These are phyloP conservation scores for Xylariaceae sp. DNA, from an alignment of 2,329 filamentous ascomycete species.

Conservation along the genomic window DNA sequence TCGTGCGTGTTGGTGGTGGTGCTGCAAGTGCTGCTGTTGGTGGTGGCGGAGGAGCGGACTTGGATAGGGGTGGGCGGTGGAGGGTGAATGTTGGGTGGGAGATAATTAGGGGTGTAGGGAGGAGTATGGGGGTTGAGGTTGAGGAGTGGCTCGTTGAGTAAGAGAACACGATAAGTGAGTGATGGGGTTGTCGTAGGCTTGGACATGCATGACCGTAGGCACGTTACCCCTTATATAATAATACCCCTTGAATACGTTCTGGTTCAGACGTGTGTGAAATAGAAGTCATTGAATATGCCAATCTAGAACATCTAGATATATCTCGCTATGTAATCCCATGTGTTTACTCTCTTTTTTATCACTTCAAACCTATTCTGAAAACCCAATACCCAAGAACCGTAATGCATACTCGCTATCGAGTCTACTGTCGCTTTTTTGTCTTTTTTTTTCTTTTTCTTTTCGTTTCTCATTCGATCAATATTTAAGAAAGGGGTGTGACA, in stretches of 20 bases:
- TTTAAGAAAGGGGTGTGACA: conserved; percentile 25
- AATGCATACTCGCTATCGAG: background rate
- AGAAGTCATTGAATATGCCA: background rate
- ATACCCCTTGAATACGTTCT: background rate
- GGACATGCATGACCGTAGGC: background rate
- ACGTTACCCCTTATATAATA: background rate
- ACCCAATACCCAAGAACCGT: background rate
- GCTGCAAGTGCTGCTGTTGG: conserved; percentile 65
- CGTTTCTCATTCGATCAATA: background rate
- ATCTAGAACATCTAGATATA: background rate
- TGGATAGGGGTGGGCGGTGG: conserved; percentile 70
- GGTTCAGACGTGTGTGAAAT: background rate
- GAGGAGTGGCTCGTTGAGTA: conserved; percentile 71
- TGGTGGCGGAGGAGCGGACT: conserved; percentile 59
- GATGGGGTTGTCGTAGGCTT: background rate
- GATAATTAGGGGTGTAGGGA: conserved; percentile 61
- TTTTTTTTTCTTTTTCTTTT: background rate
- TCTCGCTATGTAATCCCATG: background rate
- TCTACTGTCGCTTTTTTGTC: background rate
- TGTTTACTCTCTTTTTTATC: background rate
- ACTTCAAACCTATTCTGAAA: background rate
- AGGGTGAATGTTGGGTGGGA: conserved; percentile 77
- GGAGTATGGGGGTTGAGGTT: conserved; percentile 71
- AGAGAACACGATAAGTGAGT: background rate
- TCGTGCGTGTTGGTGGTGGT: conserved; percentile 61